Percentiles rank a stretch among this genome's conserved stretches.
Conservation (phyloP, 2,329 filamentous ascomycete genomes). For the Shiraia sp. region DNA sequence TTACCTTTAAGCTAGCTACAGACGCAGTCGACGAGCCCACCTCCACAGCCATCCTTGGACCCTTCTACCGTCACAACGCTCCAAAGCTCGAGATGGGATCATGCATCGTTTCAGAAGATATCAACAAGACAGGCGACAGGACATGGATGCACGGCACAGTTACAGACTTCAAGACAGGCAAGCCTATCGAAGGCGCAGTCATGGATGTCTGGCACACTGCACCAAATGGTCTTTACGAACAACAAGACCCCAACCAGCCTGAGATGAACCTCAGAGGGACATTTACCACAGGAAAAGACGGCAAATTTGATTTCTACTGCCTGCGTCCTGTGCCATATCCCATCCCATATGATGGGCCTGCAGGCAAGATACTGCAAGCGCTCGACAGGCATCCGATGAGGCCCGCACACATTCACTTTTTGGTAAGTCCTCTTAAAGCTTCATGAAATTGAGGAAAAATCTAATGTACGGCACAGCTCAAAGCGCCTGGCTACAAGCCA, state of each 20-base stretch:
- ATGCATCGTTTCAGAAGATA: constrained; percentile 61
- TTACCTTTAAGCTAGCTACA: constrained; percentile 68
- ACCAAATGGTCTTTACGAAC: constrained; percentile 69
- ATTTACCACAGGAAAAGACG: constrained; percentile 68
- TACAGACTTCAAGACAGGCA: constrained; percentile 61
- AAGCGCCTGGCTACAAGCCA: constrained; percentile 63
- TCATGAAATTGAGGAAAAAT: no score
- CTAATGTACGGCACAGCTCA: no score
- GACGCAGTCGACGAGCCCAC: constrained; percentile 60
- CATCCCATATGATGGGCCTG: constrained; percentile 61
- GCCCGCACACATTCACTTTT: constrained; percentile 67
- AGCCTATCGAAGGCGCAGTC: constrained; percentile 66
- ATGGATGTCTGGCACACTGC: constrained; percentile 82
- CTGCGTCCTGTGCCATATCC: constrained; percentile 54
- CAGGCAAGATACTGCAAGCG: constrained; percentile 60
- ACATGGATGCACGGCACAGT: constrained; percentile 68
- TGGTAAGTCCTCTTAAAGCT: no score
- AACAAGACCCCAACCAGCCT: constrained; percentile 71
- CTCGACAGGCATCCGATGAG: constrained; percentile 65
- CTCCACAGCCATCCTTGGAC: constrained; percentile 78
- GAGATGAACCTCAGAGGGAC: constrained; percentile 76
- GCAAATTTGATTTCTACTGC: constrained; percentile 59
- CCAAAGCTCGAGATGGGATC: constrained; percentile 71
- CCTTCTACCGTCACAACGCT: constrained; percentile 78
- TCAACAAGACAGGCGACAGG: constrained; percentile 54